Evolutionary conservation across 202 grass and related monocot species (phyloP), one percentile per base, ranked within the genome.

Genomic region (Zoysia matrella): DNA sequence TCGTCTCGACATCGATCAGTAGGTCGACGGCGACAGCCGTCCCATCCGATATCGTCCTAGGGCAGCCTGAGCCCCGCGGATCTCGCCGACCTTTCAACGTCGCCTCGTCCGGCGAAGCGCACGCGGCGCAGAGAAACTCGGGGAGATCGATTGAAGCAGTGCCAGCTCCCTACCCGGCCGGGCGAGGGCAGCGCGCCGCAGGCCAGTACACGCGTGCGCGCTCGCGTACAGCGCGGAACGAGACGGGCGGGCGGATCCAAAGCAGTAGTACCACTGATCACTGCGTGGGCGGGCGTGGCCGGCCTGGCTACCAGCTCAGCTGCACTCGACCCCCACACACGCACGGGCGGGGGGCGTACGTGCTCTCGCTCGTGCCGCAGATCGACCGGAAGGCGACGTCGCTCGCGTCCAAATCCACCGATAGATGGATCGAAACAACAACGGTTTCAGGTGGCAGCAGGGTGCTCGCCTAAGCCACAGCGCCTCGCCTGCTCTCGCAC

Each of bases 401-500:
- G 66, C 15, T 15, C 8, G 10, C 51, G 51, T 52, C 51, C 12
- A 36, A 36, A 36, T 36, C 52, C 52, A 13, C 52, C 52, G 53
- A 18, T 15, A 12, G 46, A 47, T 36, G 46, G 6, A 47, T 3
- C 3, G 6, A 47, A 47, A 52, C 61, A 82, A 69, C 73, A 89
- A 89, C 88, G 83, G 88, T 78, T 86, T 86, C 78, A 86, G 88
- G 73, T 89, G 67, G 87, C 87, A 85, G 72, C 6, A 44, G 16
- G 51, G 11, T 86, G 88, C 88, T 86, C 73, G 52, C 83, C 73
- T 68, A 69, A 77, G 78, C 88, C 72, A 89, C 88, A 89, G 88
- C 79, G 74, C 14, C 70, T 68, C 53, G 53, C 68, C 78, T 89
- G 87, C 60, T 77, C 52, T 4, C 8, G 65, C 77, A 85, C 82